Conservation (phyloP, 2,329 filamentous ascomycete species). For the Biscogniauxia sp. region DNA sequence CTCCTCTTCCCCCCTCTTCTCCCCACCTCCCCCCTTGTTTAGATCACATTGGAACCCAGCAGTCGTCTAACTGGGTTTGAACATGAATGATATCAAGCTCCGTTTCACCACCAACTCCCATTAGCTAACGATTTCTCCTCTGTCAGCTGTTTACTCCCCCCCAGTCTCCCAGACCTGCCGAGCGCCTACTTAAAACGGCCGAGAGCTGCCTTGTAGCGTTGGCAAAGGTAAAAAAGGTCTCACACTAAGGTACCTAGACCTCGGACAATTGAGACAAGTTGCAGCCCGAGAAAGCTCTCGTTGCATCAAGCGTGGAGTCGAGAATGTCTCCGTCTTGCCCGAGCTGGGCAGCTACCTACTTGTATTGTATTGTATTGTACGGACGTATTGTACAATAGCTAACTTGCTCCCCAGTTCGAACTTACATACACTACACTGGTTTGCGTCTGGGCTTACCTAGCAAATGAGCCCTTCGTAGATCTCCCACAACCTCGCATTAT, state of each 20-base stretch:
- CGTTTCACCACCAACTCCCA: slow-evolving; percentile 7
- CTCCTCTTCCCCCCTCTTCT: too few species aligned
- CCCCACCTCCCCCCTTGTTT: too few species aligned
- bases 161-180: background rate
- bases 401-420: background rate
- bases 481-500: slow-evolving; percentile 13
- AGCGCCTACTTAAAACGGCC: slow-evolving; percentile 9
- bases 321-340: too few species aligned
- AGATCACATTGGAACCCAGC: too few species aligned
- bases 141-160: background rate
- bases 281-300: slow-evolving; percentile 10
- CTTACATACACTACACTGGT: background rate
- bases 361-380: too few species aligned
- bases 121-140: background rate
- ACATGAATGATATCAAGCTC: slow-evolving; percentile 6
- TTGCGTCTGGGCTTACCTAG: background rate
- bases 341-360: too few species aligned
- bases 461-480: slow-evolving; percentile 14
- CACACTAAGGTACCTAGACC: too few species aligned
- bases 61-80: slow-evolving; percentile 2
- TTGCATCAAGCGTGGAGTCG: too few species aligned
- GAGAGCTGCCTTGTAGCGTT: slow-evolving; percentile 1
- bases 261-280: background rate
- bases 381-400: too few species aligned
- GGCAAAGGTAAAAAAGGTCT: background rate